A percentile compares a stretch with the other conserved stretches of the same genome.
phyloP scores from a whole-genome alignment of 805 yeast species.

The Teunomyces kruisii region DNA sequence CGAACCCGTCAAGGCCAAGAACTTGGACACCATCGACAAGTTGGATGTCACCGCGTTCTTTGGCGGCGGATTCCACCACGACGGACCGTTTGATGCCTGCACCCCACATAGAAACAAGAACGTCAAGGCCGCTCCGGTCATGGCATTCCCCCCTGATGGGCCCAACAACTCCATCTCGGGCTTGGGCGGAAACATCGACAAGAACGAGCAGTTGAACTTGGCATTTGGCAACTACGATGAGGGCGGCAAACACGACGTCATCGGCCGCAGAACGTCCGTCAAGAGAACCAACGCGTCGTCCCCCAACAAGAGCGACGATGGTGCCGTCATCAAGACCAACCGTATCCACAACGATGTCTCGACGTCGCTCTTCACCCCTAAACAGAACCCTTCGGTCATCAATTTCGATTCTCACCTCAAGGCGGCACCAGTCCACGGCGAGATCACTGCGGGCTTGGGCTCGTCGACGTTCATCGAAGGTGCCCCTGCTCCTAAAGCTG shows the following conservation, averaged over 20 bases:
- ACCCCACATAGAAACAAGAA: constrained; percentile 91
- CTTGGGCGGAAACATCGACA: constrained; percentile 49
- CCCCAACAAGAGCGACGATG: constrained; percentile 7
- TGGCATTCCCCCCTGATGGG: constrained; percentile 94
- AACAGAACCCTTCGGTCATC: constrained; percentile 51
- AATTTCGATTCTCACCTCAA: constrained; percentile 71
- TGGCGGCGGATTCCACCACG: constrained; percentile 95
- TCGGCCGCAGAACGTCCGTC: constrained; percentile 24
- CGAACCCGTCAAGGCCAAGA: constrained; percentile 56
- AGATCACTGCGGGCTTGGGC: constrained; percentile 84
- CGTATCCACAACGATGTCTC: constrained; percentile 16
- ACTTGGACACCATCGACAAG: constrained; percentile 91
- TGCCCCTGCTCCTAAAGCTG: constrained; percentile 75
- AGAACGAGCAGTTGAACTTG: constrained; percentile 58
- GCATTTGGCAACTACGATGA: constrained; percentile 73
- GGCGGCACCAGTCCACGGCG: constrained; percentile 79
- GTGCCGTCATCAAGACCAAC: constrained; percentile 19
- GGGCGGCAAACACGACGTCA: constrained; percentile 38
- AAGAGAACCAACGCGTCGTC: constrained; percentile 12
- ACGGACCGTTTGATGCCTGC: constrained; percentile 98
- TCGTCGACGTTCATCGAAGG: constrained; percentile 92
- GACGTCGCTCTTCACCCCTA: constrained; percentile 35
- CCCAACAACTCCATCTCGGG: constrained; percentile 87
- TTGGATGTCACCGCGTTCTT: constrained; percentile 94
- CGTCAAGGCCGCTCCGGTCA: constrained; percentile 77